These are phyloP conservation scores for Ophiostoma montium DNA, from an alignment of 2,329 filamentous ascomycete species.

Conservation along the genomic window DNA sequence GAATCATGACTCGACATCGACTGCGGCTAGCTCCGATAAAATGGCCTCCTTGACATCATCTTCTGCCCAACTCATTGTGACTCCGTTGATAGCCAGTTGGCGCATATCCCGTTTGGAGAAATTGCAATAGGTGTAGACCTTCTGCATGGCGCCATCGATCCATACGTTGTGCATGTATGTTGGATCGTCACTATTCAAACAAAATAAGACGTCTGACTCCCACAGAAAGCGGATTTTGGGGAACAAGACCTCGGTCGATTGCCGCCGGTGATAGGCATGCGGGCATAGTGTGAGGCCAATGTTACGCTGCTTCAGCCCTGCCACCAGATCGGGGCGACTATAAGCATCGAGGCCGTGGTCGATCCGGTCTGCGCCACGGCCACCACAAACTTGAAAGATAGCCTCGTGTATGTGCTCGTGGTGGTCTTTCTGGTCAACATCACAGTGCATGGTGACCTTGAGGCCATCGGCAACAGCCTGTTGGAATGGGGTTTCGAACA, in stretches of 20 bases:
- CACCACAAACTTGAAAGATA: neutral
- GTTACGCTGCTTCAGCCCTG: neutral
- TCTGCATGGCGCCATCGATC: neutral
- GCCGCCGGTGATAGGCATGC: neutral
- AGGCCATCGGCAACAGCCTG: neutral
- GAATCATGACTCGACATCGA: neutral
- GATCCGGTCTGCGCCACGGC: neutral
- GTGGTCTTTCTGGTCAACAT: neutral
- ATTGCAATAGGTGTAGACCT: neutral
- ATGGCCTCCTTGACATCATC: neutral
- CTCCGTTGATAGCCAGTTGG: neutral
- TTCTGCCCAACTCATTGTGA: neutral
- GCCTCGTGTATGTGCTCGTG: neutral
- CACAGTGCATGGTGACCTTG: neutral
- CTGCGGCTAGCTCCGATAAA: neutral
- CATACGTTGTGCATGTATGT: neutral
- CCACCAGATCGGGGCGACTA: neutral
- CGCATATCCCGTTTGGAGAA: neutral
- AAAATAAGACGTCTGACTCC: neutral
- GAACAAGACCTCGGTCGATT: neutral
- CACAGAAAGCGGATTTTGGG: neutral
- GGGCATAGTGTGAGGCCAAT: neutral
- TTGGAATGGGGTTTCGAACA: neutral
- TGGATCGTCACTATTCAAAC: neutral
- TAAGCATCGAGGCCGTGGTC: slow-evolving; percentile 1